These are phyloP conservation scores for Trichoderma citrinoviride DNA, from an alignment of 2,329 filamentous ascomycete species.

Conservation along the genomic window DNA sequence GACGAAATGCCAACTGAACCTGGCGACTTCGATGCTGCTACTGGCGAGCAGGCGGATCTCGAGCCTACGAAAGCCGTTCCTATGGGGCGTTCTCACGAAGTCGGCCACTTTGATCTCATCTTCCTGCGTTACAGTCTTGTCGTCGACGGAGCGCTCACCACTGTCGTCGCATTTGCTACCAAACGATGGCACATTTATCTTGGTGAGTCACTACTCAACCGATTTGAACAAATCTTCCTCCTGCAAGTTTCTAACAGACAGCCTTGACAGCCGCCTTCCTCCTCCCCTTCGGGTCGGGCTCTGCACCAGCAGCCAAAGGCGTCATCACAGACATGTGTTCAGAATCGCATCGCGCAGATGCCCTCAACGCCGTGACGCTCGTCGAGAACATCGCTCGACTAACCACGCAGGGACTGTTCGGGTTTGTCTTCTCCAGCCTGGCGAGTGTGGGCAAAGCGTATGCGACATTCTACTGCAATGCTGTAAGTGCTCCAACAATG, in stretches of 20 bases:
- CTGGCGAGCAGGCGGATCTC: conserved; percentile 41
- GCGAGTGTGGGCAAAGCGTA: conserved; percentile 58
- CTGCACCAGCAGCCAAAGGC: conserved; percentile 67
- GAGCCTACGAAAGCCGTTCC: conserved; percentile 42
- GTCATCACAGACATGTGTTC: conserved; percentile 71
- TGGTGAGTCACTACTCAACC: conserved; percentile 34
- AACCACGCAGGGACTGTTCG: conserved; percentile 63
- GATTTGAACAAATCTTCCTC: too few species aligned
- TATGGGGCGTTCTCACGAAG: conserved; percentile 41
- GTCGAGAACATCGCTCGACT: conserved; percentile 67
- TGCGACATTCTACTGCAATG: conserved; percentile 66
- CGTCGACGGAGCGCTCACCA: conserved; percentile 63
- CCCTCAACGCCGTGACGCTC: conserved; percentile 65
- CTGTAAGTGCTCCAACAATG: conserved; percentile 40
- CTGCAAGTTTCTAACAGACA: neutral
- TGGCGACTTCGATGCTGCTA: conserved; percentile 42
- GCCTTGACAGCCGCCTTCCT: conserved; percentile 54
- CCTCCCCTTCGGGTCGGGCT: conserved; percentile 66
- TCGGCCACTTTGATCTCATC: conserved; percentile 62
- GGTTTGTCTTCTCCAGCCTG: conserved; percentile 63
- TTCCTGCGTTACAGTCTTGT: conserved; percentile 66
- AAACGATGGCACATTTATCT: conserved; percentile 67
- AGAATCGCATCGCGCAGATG: conserved; percentile 60
- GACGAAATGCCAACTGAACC: conserved; percentile 37
- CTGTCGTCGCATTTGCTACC: conserved; percentile 59